phyloP scores from a whole-genome alignment of 495 filamentous ascomycete species.

The Parathielavia appendiculata region DNA sequence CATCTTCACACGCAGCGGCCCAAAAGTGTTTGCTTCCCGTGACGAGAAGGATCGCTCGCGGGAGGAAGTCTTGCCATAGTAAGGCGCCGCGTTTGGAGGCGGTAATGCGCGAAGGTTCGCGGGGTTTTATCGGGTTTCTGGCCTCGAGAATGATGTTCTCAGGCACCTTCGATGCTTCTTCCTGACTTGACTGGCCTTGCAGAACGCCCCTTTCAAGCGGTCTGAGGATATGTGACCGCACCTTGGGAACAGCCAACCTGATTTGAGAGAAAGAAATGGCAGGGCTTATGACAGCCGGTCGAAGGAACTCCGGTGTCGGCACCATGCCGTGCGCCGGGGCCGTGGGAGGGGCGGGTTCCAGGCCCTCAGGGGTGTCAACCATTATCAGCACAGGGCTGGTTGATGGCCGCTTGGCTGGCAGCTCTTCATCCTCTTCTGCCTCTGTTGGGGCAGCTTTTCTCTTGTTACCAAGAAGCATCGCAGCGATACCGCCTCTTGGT shows the following conservation, averaged over 20 bases:
- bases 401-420: constrained; percentile 58
- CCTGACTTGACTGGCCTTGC: constrained; percentile 42
- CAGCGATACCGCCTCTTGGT: constrained; percentile 79
- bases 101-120: constrained; percentile 77
- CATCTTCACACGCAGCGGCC: constrained; percentile 90
- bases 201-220: constrained; percentile 51
- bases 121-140: constrained; percentile 52
- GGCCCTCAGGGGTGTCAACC: constrained; percentile 67
- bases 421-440: constrained; percentile 55
- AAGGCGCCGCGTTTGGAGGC: constrained; percentile 76
- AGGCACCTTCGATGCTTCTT: constrained; percentile 56
- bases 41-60: constrained; percentile 72
- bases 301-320: constrained; percentile 77
- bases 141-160: constrained; percentile 53
- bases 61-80: constrained; percentile 91
- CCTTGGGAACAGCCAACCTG: constrained; percentile 82
- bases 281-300: constrained; percentile 81
- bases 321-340: constrained; percentile 54
- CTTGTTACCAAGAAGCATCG: constrained; percentile 88
- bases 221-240: constrained; percentile 72
- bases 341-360: constrained; percentile 59
- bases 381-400: constrained; percentile 69
- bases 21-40: constrained; percentile 89
- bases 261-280: constrained; percentile 74
- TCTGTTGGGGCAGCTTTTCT: constrained; percentile 69